Conservation (phyloP, 192 early-diverging fungal genomes). For the Coemansia sp. region DNA sequence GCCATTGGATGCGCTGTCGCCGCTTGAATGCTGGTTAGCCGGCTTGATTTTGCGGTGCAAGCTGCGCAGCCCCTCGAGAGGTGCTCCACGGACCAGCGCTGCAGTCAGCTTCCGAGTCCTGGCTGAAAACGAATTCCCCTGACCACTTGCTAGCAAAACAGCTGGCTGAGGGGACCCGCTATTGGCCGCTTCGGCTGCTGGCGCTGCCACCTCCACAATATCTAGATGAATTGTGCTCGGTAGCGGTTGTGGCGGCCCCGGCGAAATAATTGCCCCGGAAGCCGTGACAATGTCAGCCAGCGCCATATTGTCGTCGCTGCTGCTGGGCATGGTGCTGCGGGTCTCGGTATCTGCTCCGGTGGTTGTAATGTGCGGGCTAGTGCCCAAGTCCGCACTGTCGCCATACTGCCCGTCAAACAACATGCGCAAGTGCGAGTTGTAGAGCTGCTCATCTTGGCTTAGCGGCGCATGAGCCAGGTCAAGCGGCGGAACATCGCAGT, state of each 20-base stretch:
- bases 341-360: not conserved
- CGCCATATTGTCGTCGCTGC: slow-evolving; percentile 19
- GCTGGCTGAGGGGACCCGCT: not conserved
- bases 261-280: slow-evolving; percentile 16
- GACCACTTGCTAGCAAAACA: slow-evolving; percentile 4
- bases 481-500: slow-evolving; percentile 17
- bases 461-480: slow-evolving; percentile 8
- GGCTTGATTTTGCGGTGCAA: slow-evolving; percentile 31
- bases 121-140: slow-evolving; percentile 1
- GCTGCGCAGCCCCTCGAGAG: slow-evolving; percentile 32
- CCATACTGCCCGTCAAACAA: slow-evolving; percentile 28
- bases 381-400: not conserved
- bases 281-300: slow-evolving; percentile 26
- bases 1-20: slow-evolving; percentile 2
- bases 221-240: not conserved
- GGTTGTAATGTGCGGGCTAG: not conserved
- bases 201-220: not conserved
- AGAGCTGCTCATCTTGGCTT: not conserved
- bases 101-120: slow-evolving; percentile 33
- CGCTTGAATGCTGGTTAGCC: not conserved
- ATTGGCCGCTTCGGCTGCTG: not conserved
- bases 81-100: slow-evolving; percentile 28
- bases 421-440: slow-evolving; percentile 17
- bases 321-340: not conserved
- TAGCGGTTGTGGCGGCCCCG: slow-evolving; percentile 4